phyloP scores from a whole-genome alignment of 345 rosid species.

The Corchorus capsularis region DNA sequence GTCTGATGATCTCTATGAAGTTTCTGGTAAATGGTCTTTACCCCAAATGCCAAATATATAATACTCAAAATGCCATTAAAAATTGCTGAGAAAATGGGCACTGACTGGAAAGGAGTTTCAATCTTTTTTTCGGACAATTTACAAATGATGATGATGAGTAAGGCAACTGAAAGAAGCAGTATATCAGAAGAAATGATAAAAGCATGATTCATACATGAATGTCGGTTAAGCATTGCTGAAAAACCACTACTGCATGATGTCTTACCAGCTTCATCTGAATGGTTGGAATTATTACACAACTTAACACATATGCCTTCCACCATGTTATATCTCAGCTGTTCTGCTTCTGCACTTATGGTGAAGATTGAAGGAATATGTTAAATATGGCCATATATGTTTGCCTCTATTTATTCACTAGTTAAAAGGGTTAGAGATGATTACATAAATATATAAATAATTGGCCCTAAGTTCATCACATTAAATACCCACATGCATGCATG shows the following conservation, averaged over 20 bases:
- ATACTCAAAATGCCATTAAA: conserved; percentile 35
- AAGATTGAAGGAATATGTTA: too few relatives aligned
- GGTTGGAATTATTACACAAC: conserved; percentile 26
- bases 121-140: conserved; percentile 22
- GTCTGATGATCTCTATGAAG: conserved; percentile 18
- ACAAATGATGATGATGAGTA: conserved; percentile 21
- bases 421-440: too few relatives aligned
- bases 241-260: conserved; percentile 18
- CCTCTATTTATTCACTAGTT: too few relatives aligned
- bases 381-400: too few relatives aligned
- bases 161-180: conserved; percentile 28
- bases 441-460: too few relatives aligned
- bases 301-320: conserved; percentile 23
- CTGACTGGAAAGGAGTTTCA: not conserved
- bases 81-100: conserved; percentile 26
- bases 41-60: conserved; percentile 34
- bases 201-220: too few relatives aligned
- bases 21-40: conserved; percentile 26
- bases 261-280: conserved; percentile 18
- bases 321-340: conserved; percentile 18
- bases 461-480: too few relatives aligned
- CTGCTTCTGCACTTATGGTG: too few relatives aligned
- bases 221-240: too few relatives aligned
- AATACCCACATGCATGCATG: too few relatives aligned
- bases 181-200: conserved; percentile 33